Base-by-base conservation (phyloP, 2,329 filamentous ascomycete genomes). In the Cadophora sp. region DNA sequence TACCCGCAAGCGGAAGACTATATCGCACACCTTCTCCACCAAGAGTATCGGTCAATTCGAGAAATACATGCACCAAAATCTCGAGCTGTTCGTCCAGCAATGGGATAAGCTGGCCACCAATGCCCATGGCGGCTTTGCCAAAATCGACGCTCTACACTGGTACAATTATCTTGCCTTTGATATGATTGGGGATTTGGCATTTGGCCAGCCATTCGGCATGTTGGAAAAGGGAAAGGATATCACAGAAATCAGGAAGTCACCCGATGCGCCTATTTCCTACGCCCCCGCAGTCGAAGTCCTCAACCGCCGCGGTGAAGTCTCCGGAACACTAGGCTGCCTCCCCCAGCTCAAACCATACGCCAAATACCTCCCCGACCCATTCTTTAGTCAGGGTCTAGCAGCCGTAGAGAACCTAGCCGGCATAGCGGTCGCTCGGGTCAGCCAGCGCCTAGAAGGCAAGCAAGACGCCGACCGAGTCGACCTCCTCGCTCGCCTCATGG, bases 301-400 rank as follows among this genome's bases (percentile, higher is more conserved):
- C 65, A 97, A 97, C 81, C 87, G 94, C 16, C 86, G 94, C 60
- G 94, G 94, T 65, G 94, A 97, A 77, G 93, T 97, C 34, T 94
- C 91, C 14, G 92, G 89, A 4, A 89, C 93, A 0, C 83, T 97
- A 3, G 94, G 94, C 1, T 92, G 88, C 75, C 82, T 90, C 65
- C 93, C 94, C 0, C 80, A 82, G 68, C 82, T 97, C 59, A 95
- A 92, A 78, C 92, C 93, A 0, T 97, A 88, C 73, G 94, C 93
- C 22, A 89, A 88, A 74, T 95, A 90, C 79, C 80, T 97, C 11
- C 93, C 93, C 0, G 93, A 97, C 76, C 86, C 90, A 1, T 97
- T 97, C 83, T 97, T 96, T 83, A 85, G 81, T 73, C 83, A 92
- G 70, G 93, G 93, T 12, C 81, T 95, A 34, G 81, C 86, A 50